Conservation (phyloP, 805 yeast genomes). For the Kluyveromyces siamensis region DNA sequence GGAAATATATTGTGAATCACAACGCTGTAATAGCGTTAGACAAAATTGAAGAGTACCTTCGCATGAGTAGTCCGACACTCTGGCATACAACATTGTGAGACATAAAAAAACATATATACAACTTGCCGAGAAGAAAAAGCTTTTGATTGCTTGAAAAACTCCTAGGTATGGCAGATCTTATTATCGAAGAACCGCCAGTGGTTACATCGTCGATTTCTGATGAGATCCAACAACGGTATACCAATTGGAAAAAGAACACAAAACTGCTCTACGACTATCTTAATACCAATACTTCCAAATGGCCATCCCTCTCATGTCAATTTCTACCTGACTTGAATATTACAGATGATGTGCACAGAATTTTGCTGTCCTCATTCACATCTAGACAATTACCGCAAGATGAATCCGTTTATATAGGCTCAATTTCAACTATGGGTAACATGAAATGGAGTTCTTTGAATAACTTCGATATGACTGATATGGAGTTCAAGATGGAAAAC, state of each 20-base stretch:
- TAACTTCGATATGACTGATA: constrained; percentile 30
- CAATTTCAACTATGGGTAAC: constrained; percentile 24
- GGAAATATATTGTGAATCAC: too few species aligned
- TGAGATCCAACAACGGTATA: constrained; percentile 25
- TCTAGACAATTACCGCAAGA: constrained; percentile 29
- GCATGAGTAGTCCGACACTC: too few species aligned
- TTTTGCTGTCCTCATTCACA: constrained; percentile 26
- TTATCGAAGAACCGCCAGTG: constrained; percentile 2
- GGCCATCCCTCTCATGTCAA: constrained; percentile 64
- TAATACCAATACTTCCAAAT: constrained; percentile 56
- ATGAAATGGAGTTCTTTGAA: constrained; percentile 27
- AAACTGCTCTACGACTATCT: constrained; percentile 67
- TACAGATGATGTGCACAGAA: constrained; percentile 19
- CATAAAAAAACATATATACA: too few species aligned
- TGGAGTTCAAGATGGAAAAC: constrained; percentile 30
- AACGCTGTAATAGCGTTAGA: too few species aligned
- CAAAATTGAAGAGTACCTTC: too few species aligned
- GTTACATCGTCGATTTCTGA: constrained; percentile 9
- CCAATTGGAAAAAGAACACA: constrained; percentile 70
- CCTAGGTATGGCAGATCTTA: neutral
- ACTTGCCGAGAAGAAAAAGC: too few species aligned
- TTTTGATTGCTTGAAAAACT: neutral
- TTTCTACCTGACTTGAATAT: constrained; percentile 47
- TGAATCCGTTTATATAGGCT: constrained; percentile 23
- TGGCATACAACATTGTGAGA: too few species aligned